Conservation (phyloP, 1,139 yeast genomes). For the Protomyces inundatus region DNA sequence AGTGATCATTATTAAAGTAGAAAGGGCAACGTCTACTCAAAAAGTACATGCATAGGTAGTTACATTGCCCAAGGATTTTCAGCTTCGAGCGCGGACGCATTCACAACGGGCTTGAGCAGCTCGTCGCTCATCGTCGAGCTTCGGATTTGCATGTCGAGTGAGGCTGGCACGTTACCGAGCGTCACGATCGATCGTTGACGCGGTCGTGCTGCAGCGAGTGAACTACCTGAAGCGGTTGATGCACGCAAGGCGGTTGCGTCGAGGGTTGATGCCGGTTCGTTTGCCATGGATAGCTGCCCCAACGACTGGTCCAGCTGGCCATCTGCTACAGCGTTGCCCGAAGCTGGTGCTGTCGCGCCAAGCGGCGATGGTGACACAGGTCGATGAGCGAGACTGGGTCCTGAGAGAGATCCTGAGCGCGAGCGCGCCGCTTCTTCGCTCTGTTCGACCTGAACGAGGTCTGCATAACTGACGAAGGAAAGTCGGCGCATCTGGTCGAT, state of each 20-base stretch:
- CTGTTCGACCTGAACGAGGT: slow-evolving; percentile 24
- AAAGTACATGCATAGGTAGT: not conserved
- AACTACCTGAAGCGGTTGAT: not conserved
- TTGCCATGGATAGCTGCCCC: not conserved
- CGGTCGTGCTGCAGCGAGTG: not conserved
- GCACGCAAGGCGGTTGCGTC: not conserved
- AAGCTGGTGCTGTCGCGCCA: not conserved
- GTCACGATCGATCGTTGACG: slow-evolving; percentile 17
- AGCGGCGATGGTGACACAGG: not conserved
- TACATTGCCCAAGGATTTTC: not conserved
- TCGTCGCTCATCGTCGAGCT: slow-evolving; percentile 21
- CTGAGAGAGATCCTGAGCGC: not conserved
- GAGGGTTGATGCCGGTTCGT: not conserved
- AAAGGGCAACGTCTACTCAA: too few relatives aligned
- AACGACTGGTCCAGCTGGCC: not conserved
- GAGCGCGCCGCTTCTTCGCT: slow-evolving; percentile 15
- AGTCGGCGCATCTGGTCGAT: slow-evolving; percentile 14
- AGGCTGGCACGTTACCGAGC: not conserved
- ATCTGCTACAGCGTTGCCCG: not conserved
- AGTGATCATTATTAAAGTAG: too few relatives aligned
- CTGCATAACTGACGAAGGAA: slow-evolving; percentile 27
- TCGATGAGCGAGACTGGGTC: not conserved
- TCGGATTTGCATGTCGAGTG: slow-evolving; percentile 6
- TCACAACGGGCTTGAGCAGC: not conserved
- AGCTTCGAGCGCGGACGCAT: not conserved